Base-by-base conservation (phyloP, 2,329 filamentous ascomycete species). In the Alternaria sp. region DNA sequence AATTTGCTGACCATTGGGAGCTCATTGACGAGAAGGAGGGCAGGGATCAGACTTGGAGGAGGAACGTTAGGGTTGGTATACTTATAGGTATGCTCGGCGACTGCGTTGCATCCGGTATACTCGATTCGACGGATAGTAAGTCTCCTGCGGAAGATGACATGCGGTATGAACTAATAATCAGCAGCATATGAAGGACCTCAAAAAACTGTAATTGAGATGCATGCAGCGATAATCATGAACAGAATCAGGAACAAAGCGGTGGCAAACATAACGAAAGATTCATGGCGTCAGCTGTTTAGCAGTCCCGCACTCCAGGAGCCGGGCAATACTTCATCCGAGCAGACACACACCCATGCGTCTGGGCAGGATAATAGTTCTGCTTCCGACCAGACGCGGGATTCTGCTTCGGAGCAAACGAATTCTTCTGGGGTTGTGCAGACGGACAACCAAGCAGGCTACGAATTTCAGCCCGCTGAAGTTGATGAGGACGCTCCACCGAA, bases 231-330 rank as follows among this genome's bases (percentile, higher is more conserved):
- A 3, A 1, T 25, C 21, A 46, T 46, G 21, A 25, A 46, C 21
- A 47, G 21, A n/a, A 1, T 0, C 0, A 44, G 10, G 0, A 7
- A 44, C n/a, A 44, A 1, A 21, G 17, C 10, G 12, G 1, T 36
- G 32, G 2, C 15, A n/a, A 36, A 36, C 32, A 0, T 0, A 1
- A 36, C 32, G 7, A 0, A n/a, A 1, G 32, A 36, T 36, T 1
- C 0, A 9, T 36, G 32, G 32, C 13, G 32, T 36, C 0, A 36
- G 32, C 32, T 36, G 15, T 4, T 36, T 9, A 7, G 0, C 15
- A 36, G 7, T 36, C 1, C 1, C n/a, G 32, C 32, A 21, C 21
- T 21, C 21, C 3, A 21, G 21, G 21, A 21, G 21, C 21, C 4
- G 21, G 21, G 21, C 32, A 36, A 36, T 36, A 36, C 13, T 5